Evolutionary conservation across 2,329 filamentous ascomycete genomes (phyloP).

Genomic region (Emergomyces pasteurianus): DNA sequence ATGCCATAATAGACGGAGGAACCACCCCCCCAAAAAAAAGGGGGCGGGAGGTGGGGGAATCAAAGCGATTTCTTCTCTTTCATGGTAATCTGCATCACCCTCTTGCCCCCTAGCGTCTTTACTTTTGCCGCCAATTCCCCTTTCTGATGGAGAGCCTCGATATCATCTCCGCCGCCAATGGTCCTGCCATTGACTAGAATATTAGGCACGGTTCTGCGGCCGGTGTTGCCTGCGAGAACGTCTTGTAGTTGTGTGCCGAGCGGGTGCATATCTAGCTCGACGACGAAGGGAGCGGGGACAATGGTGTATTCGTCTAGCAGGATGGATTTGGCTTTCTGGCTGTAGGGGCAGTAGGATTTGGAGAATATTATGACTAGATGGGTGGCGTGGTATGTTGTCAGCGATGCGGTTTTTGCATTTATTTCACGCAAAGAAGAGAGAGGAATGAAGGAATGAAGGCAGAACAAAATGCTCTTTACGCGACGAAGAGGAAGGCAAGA

Average conservation of each 20-base stretch:
- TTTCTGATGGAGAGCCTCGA: conserved; percentile 56
- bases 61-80: neutral
- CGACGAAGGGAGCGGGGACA: conserved; percentile 68
- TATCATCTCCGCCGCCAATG: conserved; percentile 82
- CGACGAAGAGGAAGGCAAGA: too few relatives aligned
- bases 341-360: conserved; percentile 84
- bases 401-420: neutral
- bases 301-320: conserved; percentile 78
- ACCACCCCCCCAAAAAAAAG: too few relatives aligned
- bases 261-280: conserved; percentile 77
- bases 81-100: conserved; percentile 34
- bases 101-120: conserved; percentile 59
- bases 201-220: conserved; percentile 80
- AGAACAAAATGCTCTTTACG: neutral
- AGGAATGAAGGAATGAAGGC: too few relatives aligned
- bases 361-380: conserved; percentile 81
- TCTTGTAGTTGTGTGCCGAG: conserved; percentile 63
- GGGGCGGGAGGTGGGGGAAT: neutral
- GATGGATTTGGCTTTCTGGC: conserved; percentile 71
- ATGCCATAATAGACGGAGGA: too few relatives aligned
- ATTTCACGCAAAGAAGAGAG: neutral
- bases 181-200: conserved; percentile 77
- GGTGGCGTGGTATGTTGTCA: neutral
- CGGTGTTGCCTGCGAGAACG: conserved; percentile 59
- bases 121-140: conserved; percentile 61